A percentile compares a stretch with the other conserved stretches of the same genome.
Evolutionary conservation across 495 filamentous ascomycete species (phyloP).

Genomic region (Xanthoparmelia taractica): DNA sequence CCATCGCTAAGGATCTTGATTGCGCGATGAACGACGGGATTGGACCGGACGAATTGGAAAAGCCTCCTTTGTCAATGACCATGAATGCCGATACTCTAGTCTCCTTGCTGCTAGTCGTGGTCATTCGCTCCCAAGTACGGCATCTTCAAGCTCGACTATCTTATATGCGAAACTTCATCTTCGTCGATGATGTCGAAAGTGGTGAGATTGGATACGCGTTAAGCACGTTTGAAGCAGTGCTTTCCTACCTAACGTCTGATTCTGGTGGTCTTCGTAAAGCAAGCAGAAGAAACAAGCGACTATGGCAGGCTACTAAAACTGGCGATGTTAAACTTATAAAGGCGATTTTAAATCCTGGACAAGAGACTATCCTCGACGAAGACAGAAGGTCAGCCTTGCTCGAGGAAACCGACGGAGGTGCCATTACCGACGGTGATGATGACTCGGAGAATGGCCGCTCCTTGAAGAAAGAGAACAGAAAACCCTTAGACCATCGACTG

Average conservation of each 20-base stretch:
- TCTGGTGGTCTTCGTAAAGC: slow-evolving; percentile 73
- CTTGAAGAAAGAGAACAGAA: background rate
- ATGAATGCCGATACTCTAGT: slow-evolving; percentile 96
- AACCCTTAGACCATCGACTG: background rate
- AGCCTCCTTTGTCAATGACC: slow-evolving; percentile 56
- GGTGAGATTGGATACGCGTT: slow-evolving; percentile 96
- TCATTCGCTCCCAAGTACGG: slow-evolving; percentile 83
- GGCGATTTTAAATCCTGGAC: slow-evolving; percentile 66
- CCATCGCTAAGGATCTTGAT: slow-evolving; percentile 15
- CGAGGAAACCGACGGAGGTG: slow-evolving; percentile 26
- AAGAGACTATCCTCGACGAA: slow-evolving; percentile 25
- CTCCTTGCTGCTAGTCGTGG: slow-evolving; percentile 81
- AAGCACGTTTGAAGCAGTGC: slow-evolving; percentile 91
- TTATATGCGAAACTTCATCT: slow-evolving; percentile 95
- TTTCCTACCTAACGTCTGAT: slow-evolving; percentile 81
- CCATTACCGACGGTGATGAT: slow-evolving; percentile 23
- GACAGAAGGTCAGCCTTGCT: background rate
- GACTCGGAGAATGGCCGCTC: background rate
- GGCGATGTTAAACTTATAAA: slow-evolving; percentile 70
- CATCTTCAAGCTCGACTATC: slow-evolving; percentile 79
- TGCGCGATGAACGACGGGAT: slow-evolving; percentile 13
- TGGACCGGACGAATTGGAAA: slow-evolving; percentile 43
- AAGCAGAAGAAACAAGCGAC: slow-evolving; percentile 72
- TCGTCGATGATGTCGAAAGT: slow-evolving; percentile 93
- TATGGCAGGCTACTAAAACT: slow-evolving; percentile 78